Percentiles rank a stretch among this genome's conserved stretches.
Evolutionary conservation across 768 basidiomycete genomes (phyloP).

Genomic region (Tremella mesenterica): DNA sequence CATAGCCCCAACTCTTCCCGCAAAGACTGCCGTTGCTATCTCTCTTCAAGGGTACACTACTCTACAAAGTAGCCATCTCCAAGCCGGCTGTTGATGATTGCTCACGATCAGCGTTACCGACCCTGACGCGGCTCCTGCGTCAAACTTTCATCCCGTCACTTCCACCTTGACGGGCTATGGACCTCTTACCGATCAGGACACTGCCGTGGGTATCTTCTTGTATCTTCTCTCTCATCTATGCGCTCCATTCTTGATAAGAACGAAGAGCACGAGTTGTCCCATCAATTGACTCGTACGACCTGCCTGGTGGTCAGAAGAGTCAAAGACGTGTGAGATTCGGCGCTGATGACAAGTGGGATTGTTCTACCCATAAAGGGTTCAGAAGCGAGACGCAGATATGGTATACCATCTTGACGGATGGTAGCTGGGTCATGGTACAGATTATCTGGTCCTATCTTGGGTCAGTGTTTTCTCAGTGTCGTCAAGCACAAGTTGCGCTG

Average conservation of each 20-base stretch:
- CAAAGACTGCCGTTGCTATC: too few species aligned
- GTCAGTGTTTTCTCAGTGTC: constrained; percentile 50
- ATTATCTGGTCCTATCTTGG: constrained; percentile 82
- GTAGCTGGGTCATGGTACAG: constrained; percentile 67
- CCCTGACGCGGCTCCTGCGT: background rate
- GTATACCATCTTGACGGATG: constrained; percentile 75
- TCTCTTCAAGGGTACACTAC: too few species aligned
- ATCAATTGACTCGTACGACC: too few species aligned
- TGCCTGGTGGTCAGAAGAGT: background rate
- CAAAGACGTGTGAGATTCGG: background rate
- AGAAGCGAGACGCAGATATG: constrained; percentile 82
- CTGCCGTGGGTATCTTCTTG: constrained; percentile 29
- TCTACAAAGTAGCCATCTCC: too few species aligned
- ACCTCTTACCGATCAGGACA: constrained; percentile 32
- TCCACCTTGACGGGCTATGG: constrained; percentile 40
- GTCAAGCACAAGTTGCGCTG: background rate
- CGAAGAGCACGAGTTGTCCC: too few species aligned
- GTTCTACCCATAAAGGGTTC: constrained; percentile 62
- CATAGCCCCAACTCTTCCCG: too few species aligned
- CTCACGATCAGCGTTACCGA: background rate
- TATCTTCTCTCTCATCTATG: too few species aligned
- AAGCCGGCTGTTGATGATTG: too few species aligned
- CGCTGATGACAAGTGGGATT: constrained; percentile 55
- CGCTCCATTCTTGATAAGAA: too few species aligned
- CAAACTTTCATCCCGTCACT: constrained; percentile 74